These are phyloP conservation scores for Boletus reticuloceps DNA, from an alignment of 768 basidiomycete species.

Conservation along the genomic window DNA sequence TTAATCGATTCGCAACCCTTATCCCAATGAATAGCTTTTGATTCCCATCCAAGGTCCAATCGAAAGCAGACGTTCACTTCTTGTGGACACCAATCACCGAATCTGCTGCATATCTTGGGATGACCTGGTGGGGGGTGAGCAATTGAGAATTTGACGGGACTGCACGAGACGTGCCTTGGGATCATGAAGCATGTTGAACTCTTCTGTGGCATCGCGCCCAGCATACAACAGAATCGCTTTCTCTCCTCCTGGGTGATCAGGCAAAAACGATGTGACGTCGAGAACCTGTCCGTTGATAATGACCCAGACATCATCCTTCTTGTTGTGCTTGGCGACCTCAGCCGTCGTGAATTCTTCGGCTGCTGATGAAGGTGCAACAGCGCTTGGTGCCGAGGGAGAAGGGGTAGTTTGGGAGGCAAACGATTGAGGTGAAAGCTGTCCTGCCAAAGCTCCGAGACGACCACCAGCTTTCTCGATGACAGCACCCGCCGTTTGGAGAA, in stretches of 20 bases:
- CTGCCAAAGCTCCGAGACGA: slow-evolving; percentile 72
- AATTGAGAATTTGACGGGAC: background rate
- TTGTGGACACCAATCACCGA: slow-evolving; percentile 77
- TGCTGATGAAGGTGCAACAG: slow-evolving; percentile 32
- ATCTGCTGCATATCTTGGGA: slow-evolving; percentile 83
- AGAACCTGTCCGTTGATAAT: slow-evolving; percentile 87
- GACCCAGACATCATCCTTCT: slow-evolving; percentile 94
- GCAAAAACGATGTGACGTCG: slow-evolving; percentile 83
- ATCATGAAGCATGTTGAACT: slow-evolving; percentile 93
- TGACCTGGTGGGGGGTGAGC: slow-evolving; percentile 44
- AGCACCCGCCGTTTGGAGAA: slow-evolving; percentile 68
- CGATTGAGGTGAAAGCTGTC: slow-evolving; percentile 56
- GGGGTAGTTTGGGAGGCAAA: slow-evolving; percentile 39
- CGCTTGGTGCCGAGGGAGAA: slow-evolving; percentile 33
- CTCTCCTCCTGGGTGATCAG: slow-evolving; percentile 91
- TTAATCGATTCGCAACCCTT: slow-evolving; percentile 4
- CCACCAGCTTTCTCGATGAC: slow-evolving; percentile 75
- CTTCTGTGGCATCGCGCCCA: slow-evolving; percentile 90
- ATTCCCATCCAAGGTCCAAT: background rate
- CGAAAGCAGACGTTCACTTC: slow-evolving; percentile 41
- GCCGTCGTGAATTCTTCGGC: slow-evolving; percentile 42
- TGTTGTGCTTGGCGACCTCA: slow-evolving; percentile 89
- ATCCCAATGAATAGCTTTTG: slow-evolving; percentile 6
- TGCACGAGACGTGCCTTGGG: slow-evolving; percentile 49
- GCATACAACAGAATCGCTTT: slow-evolving; percentile 88